Base-by-base conservation (phyloP, 2,329 filamentous ascomycete species). In the Colletotrichum truncatum region DNA sequence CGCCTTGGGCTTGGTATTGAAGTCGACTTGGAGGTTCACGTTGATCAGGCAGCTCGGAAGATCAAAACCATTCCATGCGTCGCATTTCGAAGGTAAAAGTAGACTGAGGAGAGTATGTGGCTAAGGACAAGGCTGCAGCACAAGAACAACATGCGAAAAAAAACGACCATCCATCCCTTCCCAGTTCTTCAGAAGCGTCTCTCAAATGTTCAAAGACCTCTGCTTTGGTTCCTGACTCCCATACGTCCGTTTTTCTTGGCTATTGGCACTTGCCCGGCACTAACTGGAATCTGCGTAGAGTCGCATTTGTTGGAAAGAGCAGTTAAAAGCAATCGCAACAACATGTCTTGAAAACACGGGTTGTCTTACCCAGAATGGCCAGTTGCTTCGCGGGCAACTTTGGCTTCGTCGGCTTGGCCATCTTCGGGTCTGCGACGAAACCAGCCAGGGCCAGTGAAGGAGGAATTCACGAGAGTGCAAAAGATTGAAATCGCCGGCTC, bases 351-450 rank as follows among this genome's bases (percentile, higher is more conserved):
- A 53, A 66, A 68, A 66, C 54, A 36, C 60, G 55, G 62, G 41
- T 26, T 65, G 69, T 74, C 86, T 83, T 85, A 94, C 92, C 89
- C 68, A 97, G 81, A 74, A 97, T 94, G 43, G 89, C 81, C 73
- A 97, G 83, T 80, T 97, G 93, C 84, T 89, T 87, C 41, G 87
- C 83, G 1, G 93, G 93, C 83, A 96, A 84, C 81, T 89, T 92
- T 25, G 88, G 85, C 68, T 76, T 77, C 59, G 69, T 70, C 63
- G 71, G 69, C 56, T 66, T 69, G 41, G 61, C 12, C 69, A 72
- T 63, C 43, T 56, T 67, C 45, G 57, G 54, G 68, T 70, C 36
- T 11, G 26, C n/a, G 30, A 14, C n/a, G 14, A 49, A n/a, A n/a
- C n/a, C 23, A 9, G 28, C n/a, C 11, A 36, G 7, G 5, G 6